Base-by-base conservation (phyloP, 2,329 filamentous ascomycete species). In the Colletotrichum higginsianum region DNA sequence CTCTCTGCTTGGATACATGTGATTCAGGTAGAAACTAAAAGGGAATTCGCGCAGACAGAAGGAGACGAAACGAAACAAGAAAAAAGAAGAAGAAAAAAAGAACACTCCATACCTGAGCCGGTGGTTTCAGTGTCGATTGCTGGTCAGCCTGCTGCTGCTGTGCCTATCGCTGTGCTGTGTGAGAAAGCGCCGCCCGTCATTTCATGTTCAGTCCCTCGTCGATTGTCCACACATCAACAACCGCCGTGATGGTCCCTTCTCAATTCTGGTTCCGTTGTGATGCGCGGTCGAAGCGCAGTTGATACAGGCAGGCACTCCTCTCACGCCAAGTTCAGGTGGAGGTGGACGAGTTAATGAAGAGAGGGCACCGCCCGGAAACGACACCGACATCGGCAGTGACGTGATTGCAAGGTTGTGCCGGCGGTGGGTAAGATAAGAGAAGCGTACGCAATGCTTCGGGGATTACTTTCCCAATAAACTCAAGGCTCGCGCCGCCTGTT, bases 301-400 rank as follows among this genome's bases (percentile, higher is more conserved):
- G 9, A 35, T 35, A 35, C 30, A 35, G 18, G 12, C 13, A 18
- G 2, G 16, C 12, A 21, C 9, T 49, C 30, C 9, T 35, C 30
- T 35, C 8, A 35, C 30, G 44, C 15, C 46, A 23, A 16, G 4
- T 9, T 26, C 26, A 26, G 35, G 15, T n/a, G 44, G 30, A 40
- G 58, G n/a, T 11, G 18, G 30, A 21, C 44, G 42, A 40, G 44
- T 49, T 61, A 61, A 61, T 38, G 58, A 61, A 61, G 8, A 44
- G 47, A 44, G 47, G 60, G 16, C 60, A 35, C 60, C 8, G 18
- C 13, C n/a, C 15, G 26, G 30, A 30, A 35, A 26, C 15, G 26
- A 62, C 57, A 67, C 68, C 68, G 68, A 71, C 68, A 71, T 71
- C 68, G 68, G 68, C 68, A 71, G 52, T 71, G 68, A 68, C 65